Conservation (phyloP, 2,329 filamentous ascomycete genomes). For the Neonectria hederae region DNA sequence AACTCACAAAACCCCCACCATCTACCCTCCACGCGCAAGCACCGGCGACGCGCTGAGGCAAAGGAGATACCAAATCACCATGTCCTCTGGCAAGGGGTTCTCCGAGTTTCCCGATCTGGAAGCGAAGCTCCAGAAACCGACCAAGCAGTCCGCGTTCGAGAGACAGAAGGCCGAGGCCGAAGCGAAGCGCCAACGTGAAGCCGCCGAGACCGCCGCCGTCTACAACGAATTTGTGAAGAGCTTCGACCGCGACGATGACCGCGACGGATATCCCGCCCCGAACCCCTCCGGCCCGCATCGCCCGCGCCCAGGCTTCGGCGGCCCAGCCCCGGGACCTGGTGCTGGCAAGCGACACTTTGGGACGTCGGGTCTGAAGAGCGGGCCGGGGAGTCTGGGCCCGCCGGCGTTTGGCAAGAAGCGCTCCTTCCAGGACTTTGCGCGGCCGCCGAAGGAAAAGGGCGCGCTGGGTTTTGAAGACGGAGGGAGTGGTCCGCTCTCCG, state of each 20-base stretch:
- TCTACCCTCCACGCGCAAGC: not conserved
- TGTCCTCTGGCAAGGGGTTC: conserved; percentile 60
- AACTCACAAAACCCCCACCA: not conserved
- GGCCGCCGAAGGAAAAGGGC: conserved; percentile 38
- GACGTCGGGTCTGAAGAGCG: conserved; percentile 64
- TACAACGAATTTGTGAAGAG: conserved; percentile 89
- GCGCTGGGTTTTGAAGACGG: conserved; percentile 52
- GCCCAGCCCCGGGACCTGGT: conserved; percentile 38
- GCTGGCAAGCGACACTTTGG: conserved; percentile 72
- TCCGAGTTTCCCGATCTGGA: conserved; percentile 75
- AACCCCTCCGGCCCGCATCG: conserved; percentile 31
- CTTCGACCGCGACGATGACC: conserved; percentile 70
- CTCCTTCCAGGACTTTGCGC: conserved; percentile 57
- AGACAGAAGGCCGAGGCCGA: conserved; percentile 89
- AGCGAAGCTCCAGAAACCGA: conserved; percentile 80
- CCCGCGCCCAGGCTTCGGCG: conserved; percentile 43
- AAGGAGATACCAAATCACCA: conserved; percentile 38
- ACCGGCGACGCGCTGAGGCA: conserved; percentile 26
- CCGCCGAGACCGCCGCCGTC: conserved; percentile 86
- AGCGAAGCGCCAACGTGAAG: conserved; percentile 85
- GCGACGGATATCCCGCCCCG: conserved; percentile 37
- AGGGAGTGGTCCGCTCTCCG: conserved; percentile 59
- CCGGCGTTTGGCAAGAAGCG: conserved; percentile 63
- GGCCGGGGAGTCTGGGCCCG: conserved; percentile 70
- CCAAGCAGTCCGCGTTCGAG: conserved; percentile 89